Evolutionary conservation across 352 stramenopile species (phyloP).

Genomic region (Phytophthora melonis): DNA sequence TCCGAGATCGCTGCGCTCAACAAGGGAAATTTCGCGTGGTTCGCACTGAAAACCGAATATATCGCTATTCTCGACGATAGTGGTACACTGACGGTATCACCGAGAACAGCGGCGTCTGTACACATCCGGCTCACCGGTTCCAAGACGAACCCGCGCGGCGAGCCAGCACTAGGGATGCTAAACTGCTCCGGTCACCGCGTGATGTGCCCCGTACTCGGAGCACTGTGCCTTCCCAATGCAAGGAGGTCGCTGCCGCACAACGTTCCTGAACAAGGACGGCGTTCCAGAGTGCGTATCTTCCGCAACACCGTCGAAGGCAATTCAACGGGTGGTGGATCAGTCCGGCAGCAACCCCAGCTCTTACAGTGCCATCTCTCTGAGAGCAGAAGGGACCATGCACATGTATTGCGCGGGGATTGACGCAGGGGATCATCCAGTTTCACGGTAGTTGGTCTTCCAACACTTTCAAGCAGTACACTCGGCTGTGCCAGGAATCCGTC

Average conservation of each 20-base stretch:
- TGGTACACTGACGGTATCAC: background rate
- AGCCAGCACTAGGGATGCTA: slow-evolving; percentile 5
- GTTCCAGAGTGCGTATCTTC: background rate
- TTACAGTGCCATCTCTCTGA: slow-evolving; percentile 7
- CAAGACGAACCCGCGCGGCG: slow-evolving; percentile 14
- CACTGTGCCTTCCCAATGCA: background rate
- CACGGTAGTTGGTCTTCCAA: slow-evolving; percentile 17
- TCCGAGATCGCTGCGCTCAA: slow-evolving; percentile 11
- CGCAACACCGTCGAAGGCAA: background rate
- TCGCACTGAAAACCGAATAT: slow-evolving; percentile 5
- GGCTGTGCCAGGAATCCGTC: slow-evolving; percentile 13
- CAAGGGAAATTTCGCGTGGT: slow-evolving; percentile 1
- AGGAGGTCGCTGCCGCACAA: background rate
- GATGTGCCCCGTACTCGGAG: slow-evolving; percentile 9
- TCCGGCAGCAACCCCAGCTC: background rate
- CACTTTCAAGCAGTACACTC: slow-evolving; percentile 18
- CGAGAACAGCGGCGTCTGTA: background rate
- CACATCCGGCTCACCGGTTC: slow-evolving; percentile 3
- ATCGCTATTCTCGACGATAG: background rate
- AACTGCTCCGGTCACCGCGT: slow-evolving; percentile 1
- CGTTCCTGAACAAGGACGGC: background rate
- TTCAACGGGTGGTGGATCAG: background rate
- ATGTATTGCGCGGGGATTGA: background rate
- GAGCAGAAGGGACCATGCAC: slow-evolving; percentile 5
- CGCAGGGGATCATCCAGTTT: slow-evolving; percentile 16